Evolutionary conservation across 139 green algal species (phyloP).

Genomic region (Astrephomene gubernaculifera): DNA sequence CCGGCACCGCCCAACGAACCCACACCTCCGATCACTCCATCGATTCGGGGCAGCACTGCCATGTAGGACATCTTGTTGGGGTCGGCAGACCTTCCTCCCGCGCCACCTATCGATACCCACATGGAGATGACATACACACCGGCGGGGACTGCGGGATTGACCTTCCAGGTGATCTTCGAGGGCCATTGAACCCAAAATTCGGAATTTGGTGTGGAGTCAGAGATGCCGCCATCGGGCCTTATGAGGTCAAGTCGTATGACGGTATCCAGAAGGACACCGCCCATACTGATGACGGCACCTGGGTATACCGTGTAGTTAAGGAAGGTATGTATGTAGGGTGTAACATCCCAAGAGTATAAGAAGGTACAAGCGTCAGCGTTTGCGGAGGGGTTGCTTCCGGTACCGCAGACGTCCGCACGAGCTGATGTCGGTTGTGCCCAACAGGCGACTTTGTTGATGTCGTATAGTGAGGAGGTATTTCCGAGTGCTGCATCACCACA

Average conservation of each 20-base stretch:
- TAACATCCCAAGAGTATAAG: background rate
- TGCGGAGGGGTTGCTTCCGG: background rate
- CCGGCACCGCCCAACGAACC: conserved; percentile 39
- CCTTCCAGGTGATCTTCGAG: no score
- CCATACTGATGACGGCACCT: background rate
- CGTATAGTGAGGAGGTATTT: background rate
- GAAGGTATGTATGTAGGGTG: background rate
- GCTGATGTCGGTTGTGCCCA: background rate
- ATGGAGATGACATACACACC: background rate
- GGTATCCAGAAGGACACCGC: background rate
- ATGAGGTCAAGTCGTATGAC: background rate
- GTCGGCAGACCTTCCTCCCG: background rate
- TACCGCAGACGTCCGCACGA: background rate
- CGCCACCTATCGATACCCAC: background rate
- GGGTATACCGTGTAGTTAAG: no score
- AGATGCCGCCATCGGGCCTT: background rate
- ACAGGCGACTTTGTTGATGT: background rate
- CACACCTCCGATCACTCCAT: background rate
- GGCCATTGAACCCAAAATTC: background rate
- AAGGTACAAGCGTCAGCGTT: no score
- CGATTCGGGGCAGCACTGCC: background rate
- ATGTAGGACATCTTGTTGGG: background rate
- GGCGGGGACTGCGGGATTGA: no score
- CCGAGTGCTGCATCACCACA: background rate
- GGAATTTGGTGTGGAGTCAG: background rate